Evolutionary conservation across 305 asterid species (phyloP), one percentile per base, ranked within the genome.

Genomic region (Fraxinus paxiana): DNA sequence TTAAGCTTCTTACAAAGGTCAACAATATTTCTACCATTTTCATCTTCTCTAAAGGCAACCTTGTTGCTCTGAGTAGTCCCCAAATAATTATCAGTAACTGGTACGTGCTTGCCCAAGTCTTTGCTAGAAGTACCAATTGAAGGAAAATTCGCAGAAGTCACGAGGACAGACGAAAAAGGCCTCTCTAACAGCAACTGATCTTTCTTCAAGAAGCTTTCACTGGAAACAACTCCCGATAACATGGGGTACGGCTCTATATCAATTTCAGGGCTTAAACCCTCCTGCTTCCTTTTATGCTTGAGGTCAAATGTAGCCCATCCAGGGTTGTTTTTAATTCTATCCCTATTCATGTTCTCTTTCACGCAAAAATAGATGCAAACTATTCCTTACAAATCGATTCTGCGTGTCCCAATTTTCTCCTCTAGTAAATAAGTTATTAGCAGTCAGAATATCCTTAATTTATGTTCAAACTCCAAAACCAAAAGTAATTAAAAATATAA

Each of bases 291-390:
- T 37, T 87, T 87, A 77, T 92, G 93, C 81, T 89, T 84, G 43
- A 86, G 92, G 86, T 92, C 97, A 87, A 95, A 95, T 69, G 89
- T 93, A 59, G 90, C 90, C 98, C 98, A 95, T 79, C 98, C 98
- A 6, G 92, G 85, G 33, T 81, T 72, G 82, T 86, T 83, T 75
- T 88, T 88, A 82, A 81, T 79, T 86, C 83, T 80, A 77, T 37
- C 83, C 83, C 82, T 82, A 86, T 84, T 84, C 90, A 86, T 87
- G 84, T 73, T 77, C 80, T 78, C 80, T 63, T 9, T 18, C 74
- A 35, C 31, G 76, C 56, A 61, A 13, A 35, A 41, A 26, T 26
- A 26, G n/a, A 65, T 26, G 17, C 73, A 26, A 65, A 65, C 34
- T 65, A 65, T 65, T 65, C 34, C 35, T 65, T 22, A 26, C 18